Conservation (phyloP, 2,329 filamentous ascomycete species). For the Cordyceps farinosa region DNA sequence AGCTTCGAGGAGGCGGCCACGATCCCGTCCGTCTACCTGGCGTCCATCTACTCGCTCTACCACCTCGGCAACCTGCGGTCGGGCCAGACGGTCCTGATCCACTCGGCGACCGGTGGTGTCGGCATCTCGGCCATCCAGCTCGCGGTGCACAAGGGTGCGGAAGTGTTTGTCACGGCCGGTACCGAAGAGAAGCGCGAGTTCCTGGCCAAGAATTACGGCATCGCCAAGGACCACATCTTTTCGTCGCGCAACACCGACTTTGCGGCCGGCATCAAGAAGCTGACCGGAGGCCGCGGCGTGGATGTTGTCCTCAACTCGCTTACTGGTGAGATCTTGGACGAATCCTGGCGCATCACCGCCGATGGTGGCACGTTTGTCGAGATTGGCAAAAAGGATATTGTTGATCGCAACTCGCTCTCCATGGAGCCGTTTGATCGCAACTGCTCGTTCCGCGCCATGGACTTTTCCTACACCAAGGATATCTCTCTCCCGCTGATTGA, state of each 20-base stretch:
- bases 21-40: slow-evolving; percentile 31
- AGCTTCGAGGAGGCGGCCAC: slow-evolving; percentile 33
- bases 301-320: slow-evolving; percentile 35
- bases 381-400: slow-evolving; percentile 34
- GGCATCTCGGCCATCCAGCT: slow-evolving; percentile 32
- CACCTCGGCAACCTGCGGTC: slow-evolving; percentile 27
- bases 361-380: slow-evolving; percentile 31
- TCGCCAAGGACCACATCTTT: slow-evolving; percentile 33
- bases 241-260: slow-evolving; percentile 29
- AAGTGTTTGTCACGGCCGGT: slow-evolving; percentile 29
- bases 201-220: slow-evolving; percentile 26
- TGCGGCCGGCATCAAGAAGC: slow-evolving; percentile 24
- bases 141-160: slow-evolving; percentile 25
- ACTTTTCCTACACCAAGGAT: slow-evolving; percentile 20
- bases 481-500: slow-evolving; percentile 14
- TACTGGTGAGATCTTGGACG: slow-evolving; percentile 30
- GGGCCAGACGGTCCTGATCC: slow-evolving; percentile 34
- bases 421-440: slow-evolving; percentile 36
- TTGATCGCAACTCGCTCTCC: slow-evolving; percentile 21
- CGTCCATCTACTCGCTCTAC: slow-evolving; percentile 24
- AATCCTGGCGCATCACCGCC: slow-evolving; percentile 34
- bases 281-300: slow-evolving; percentile 30
- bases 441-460: slow-evolving; percentile 31
- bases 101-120: slow-evolving; percentile 30
- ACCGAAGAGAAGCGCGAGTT: slow-evolving; percentile 29